These are phyloP conservation scores for Zoysia matrella DNA, from an alignment of 202 grass and related monocot genomes.

Conservation along the genomic window DNA sequence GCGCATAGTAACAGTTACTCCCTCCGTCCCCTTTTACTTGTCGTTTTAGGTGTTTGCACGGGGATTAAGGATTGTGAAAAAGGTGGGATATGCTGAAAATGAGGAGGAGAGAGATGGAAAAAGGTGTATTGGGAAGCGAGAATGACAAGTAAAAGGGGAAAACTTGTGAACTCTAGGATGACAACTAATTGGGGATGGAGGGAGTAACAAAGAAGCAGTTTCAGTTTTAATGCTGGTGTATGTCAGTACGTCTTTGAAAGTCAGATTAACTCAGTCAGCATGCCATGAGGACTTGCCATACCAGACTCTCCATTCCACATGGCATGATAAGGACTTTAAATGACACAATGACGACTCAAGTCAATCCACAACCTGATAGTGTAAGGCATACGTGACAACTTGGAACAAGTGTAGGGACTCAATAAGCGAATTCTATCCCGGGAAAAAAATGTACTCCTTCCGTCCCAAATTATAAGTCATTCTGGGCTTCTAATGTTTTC, in stretches of 20 bases:
- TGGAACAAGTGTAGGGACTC: background rate
- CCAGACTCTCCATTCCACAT: background rate
- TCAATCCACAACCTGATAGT: constrained; percentile 7
- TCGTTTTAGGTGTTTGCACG: background rate
- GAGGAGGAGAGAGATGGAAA: too few species aligned
- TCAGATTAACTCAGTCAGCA: background rate
- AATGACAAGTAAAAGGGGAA: too few species aligned
- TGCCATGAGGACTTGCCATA: background rate
- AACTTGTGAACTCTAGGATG: too few species aligned
- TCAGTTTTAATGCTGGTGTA: background rate
- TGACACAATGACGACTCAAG: background rate
- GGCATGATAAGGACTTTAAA: background rate
- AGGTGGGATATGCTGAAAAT: too few species aligned
- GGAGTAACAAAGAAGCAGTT: background rate
- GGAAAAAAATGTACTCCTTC: background rate
- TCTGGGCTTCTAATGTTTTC: too few species aligned
- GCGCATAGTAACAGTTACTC: background rate
- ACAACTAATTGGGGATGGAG: too few species aligned
- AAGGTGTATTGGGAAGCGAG: too few species aligned
- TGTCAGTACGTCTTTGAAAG: background rate
- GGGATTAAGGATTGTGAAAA: too few species aligned
- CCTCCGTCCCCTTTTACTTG: too few species aligned
- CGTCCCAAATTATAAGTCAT: too few species aligned
- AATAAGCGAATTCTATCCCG: background rate
- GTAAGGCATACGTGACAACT: background rate